These are phyloP conservation scores for Urtica urens DNA, from an alignment of 306 rosid genomes.

Conservation along the genomic window DNA sequence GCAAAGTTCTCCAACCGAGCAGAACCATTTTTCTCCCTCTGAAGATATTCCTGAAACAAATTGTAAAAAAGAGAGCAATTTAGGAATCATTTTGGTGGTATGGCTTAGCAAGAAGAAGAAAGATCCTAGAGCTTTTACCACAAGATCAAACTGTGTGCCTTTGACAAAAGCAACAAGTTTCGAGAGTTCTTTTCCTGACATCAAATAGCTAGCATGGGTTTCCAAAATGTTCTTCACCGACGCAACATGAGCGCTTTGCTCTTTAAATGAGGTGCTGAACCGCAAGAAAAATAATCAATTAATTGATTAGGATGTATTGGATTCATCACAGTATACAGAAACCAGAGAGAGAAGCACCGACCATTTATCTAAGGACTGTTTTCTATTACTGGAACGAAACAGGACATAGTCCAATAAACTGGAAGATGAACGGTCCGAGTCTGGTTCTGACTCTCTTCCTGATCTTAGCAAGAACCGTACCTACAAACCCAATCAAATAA, in stretches of 20 bases:
- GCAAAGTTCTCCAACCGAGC: conserved; percentile 90
- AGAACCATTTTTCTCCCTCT: conserved; percentile 79
- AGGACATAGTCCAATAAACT: conserved; percentile 86
- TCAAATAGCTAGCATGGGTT: conserved; percentile 87
- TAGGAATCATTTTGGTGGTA: too few relatives aligned
- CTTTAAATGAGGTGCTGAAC: conserved; percentile 69
- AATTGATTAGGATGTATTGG: conserved; percentile 2
- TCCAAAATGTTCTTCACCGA: conserved; percentile 84
- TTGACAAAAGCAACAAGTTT: conserved; percentile 96
- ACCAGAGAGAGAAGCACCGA: too few relatives aligned
- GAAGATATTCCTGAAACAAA: conserved; percentile 72
- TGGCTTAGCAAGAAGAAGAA: conserved; percentile 3
- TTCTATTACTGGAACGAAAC: conserved; percentile 55
- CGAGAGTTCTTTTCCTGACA: conserved; percentile 92
- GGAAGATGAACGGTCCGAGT: conserved; percentile 65
- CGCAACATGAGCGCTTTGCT: conserved; percentile 76
- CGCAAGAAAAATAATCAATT: neutral
- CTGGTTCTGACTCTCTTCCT: conserved; percentile 79
- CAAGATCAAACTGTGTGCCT: conserved; percentile 96
- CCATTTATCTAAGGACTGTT: conserved; percentile 69
- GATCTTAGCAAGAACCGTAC: conserved; percentile 97
- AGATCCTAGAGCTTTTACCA: conserved; percentile 26
- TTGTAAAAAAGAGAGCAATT: conserved; percentile 11
- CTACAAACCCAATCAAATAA: conserved; percentile 32
- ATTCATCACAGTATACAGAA: too few relatives aligned